Evolutionary conservation across 2,329 filamentous ascomycete species (phyloP).

Genomic region (Helminthosporium solani): DNA sequence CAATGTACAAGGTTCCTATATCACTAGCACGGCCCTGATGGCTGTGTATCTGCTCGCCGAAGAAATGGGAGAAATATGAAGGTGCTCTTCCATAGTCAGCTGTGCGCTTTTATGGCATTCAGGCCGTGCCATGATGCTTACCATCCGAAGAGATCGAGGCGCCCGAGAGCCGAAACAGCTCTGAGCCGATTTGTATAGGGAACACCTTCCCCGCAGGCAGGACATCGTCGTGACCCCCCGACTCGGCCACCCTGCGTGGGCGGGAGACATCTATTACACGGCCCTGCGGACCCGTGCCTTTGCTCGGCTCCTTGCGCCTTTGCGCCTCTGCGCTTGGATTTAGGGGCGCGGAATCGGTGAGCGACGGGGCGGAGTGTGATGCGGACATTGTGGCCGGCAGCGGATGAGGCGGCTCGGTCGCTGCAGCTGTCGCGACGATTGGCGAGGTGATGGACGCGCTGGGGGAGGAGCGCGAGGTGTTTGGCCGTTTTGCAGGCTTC

Average conservation of each 20-base stretch:
- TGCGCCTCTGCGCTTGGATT: conserved; percentile 19
- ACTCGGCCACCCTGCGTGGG: conserved; percentile 31
- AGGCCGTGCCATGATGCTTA: conserved; percentile 44
- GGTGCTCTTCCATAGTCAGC: conserved; percentile 70
- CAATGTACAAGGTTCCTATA: conserved; percentile 86
- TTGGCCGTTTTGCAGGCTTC: conserved; percentile 34
- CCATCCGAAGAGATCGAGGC: conserved; percentile 72
- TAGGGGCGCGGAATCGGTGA: conserved; percentile 16
- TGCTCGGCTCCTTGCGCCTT: conserved; percentile 28
- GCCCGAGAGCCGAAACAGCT: conserved; percentile 68
- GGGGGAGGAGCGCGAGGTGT: conserved; percentile 36
- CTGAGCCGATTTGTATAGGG: conserved; percentile 68
- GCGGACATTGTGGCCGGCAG: conserved; percentile 21
- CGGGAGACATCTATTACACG: conserved; percentile 37
- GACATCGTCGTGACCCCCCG: conserved; percentile 40
- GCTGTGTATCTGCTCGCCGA: conserved; percentile 73
- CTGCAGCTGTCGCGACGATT: conserved; percentile 15
- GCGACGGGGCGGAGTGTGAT: conserved; percentile 13
- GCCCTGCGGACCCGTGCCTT: conserved; percentile 36
- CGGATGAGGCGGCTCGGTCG: conserved; percentile 21
- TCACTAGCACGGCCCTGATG: conserved; percentile 60
- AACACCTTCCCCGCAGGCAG: conserved; percentile 72
- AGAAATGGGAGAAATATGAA: conserved; percentile 95
- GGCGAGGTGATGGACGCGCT: conserved; percentile 27
- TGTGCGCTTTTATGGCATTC: conserved; percentile 4